Base-by-base conservation (phyloP, 2,329 filamentous ascomycete species). In the Periglandula ipomoeae region DNA sequence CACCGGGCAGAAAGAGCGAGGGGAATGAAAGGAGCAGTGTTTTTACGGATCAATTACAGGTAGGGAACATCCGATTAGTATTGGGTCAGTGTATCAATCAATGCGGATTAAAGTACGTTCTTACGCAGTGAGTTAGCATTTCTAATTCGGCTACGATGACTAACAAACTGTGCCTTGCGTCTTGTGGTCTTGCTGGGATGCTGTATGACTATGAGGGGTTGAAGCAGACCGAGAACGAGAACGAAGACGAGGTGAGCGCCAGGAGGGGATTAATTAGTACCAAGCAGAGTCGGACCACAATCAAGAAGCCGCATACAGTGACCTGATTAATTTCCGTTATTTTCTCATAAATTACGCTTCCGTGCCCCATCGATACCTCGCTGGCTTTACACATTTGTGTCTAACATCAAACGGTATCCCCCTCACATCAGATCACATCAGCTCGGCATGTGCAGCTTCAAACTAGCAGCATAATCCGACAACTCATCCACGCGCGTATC, bases 391-490 rank as follows among this genome's bases (percentile, higher is more conserved):
- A 30, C 13, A 30, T 30, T 8, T 30, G 9, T 30, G 27, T 30
- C 13, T 30, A 13, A 10, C 13, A 8, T 10, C 9, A 13, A 30
- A 30, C 27, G 13, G 9, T 30, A 30, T 13, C 6, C 26, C 13
- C 39, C 10, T 20, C n/a, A 13, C n/a, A 27, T 44, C 23, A 39
- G n/a, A 37, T 20, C 35, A 37, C n/a, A 9, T 19, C n/a, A 37
- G 15, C 35, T 37, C 35, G 17, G 17, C 17, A 27, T 30, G 9
- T 22, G 40, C 22, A 44, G 32, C 9, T 8, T 48, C 20, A 48
- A 26, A 5, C 41, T 30, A 19, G 47, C 47, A n/a, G 47, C 47
- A 22, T 40, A 48, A 11, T 44, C 41, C 13, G 47, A 44, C 32
- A 44, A 26, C 23, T 43, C n/a, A 23, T 40, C 13, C 17, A 30